Evolutionary conservation across 2,329 filamentous ascomycete genomes (phyloP), one percentile per base, ranked within the genome.

Genomic region (Berkeleyomyces rouxiae): DNA sequence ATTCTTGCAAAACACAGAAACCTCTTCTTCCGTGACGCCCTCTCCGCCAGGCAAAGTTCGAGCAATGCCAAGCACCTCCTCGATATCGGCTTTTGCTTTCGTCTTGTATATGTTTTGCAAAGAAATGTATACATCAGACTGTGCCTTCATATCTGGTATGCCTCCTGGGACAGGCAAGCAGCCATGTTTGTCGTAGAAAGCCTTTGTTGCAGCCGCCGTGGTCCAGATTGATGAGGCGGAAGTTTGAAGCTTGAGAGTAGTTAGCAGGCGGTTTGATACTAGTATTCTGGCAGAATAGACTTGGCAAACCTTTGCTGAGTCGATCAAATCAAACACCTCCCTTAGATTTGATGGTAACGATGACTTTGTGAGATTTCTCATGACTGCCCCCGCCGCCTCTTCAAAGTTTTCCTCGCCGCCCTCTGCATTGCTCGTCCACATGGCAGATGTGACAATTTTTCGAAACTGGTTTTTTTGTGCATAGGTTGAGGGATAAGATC

Each of bases 331-430:
- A 77, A 99, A 92, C 7, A 97, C 84, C 66, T 92, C 84, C 66
- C 81, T 83, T 47, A 95, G 79, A 2, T 84, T 81, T 53, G 82
- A 82, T 47, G 86, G 84, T 23, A 95, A 72, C 36, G 80, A 81
- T 55, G 86, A 83, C 16, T 78, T 75, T 51, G 86, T 84, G 40
- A 99, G 77, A n/a, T 87, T 88, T 73, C 95, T 95, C 69, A 97
- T 78, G 0, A 97, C 90, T 4, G 91, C 90, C 11, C 83, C 84
- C 55, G 85, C 84, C 3, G 93, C 95, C 73, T 99, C 93, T 65
- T 96, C 90, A 70, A 90, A 99, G 72, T 99, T 99, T 75, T 99
- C 93, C 71, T 99, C 93, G 63, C 87, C 88, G 55, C 90, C 91
- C 71, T 95, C 90, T 0, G 89, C 73, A 64, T 84, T 95, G 67